phyloP scores from a whole-genome alignment of 2,329 filamentous ascomycete genomes.

The Aspergillus pseudonomiae region DNA sequence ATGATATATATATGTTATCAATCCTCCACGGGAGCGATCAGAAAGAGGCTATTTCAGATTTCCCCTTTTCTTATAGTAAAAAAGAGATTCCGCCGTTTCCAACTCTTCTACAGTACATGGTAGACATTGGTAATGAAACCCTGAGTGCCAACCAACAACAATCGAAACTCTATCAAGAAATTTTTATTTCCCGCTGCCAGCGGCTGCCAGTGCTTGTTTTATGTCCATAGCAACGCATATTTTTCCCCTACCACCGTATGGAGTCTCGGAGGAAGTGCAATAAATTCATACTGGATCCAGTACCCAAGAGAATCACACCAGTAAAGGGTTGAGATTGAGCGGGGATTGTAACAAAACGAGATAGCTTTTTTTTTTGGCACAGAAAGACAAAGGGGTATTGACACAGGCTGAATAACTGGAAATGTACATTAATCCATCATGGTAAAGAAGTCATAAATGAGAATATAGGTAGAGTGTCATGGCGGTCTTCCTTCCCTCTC shows the following conservation, averaged over 20 bases:
- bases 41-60: too few relatives aligned
- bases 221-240: not conserved
- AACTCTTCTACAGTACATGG: not conserved
- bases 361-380: slow-evolving; percentile 21
- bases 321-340: not conserved
- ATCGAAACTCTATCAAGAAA: not conserved
- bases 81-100: not conserved
- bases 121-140: not conserved
- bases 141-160: not conserved
- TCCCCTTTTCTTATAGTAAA: too few relatives aligned
- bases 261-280: too few relatives aligned
- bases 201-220: not conserved
- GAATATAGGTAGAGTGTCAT: not conserved
- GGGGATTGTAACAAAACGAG: not conserved
- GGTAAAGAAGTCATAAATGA: slow-evolving; percentile 6
- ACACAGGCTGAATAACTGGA: slow-evolving; percentile 16
- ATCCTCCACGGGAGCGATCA: too few relatives aligned
- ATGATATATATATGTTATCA: too few relatives aligned
- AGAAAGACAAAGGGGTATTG: slow-evolving; percentile 21
- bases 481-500: slow-evolving; percentile 1
- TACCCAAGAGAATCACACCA: not conserved
- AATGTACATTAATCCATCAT: slow-evolving; percentile 21
- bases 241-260: not conserved
- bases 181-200: not conserved
- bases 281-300: not conserved